Percentiles rank a stretch among this genome's conserved stretches.
Conservation (phyloP, 1,284 basidiomycete species). For the Dichomitus squalens region DNA sequence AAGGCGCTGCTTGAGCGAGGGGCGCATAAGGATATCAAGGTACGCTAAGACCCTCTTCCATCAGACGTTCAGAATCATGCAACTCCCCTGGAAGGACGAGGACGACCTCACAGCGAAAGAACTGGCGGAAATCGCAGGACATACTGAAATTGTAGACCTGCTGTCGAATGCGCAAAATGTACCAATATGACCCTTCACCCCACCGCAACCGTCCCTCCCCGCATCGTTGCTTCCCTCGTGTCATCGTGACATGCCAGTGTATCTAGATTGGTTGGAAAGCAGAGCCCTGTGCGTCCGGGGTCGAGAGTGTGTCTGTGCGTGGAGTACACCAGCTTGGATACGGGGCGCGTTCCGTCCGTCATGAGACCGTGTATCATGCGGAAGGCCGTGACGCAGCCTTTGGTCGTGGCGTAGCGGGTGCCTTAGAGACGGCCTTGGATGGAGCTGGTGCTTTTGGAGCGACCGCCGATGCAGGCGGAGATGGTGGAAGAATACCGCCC, state of each 20-base stretch:
- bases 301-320: background rate
- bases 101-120: constrained; percentile 70
- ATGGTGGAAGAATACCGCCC: constrained; percentile 35
- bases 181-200: constrained; percentile 3
- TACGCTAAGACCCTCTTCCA: constrained; percentile 30
- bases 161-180: constrained; percentile 34
- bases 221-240: background rate
- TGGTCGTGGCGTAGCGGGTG: background rate
- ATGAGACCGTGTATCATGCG: constrained; percentile 1
- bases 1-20: constrained; percentile 64
- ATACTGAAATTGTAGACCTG: constrained; percentile 57
- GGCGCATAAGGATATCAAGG: constrained; percentile 67
- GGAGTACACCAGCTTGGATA: background rate
- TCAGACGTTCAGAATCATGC: background rate
- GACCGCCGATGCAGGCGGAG: background rate
- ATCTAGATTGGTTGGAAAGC: background rate
- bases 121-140: constrained; percentile 68
- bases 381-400: background rate
- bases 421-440: background rate
- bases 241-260: background rate
- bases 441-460: background rate
- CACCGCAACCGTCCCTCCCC: background rate
- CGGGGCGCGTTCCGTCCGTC: background rate
- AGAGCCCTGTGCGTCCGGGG: background rate
- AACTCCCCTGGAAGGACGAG: constrained; percentile 53